Evolutionary conservation across 108 stramenopile genomes (phyloP).

Genomic region (Nitzschia palea): DNA sequence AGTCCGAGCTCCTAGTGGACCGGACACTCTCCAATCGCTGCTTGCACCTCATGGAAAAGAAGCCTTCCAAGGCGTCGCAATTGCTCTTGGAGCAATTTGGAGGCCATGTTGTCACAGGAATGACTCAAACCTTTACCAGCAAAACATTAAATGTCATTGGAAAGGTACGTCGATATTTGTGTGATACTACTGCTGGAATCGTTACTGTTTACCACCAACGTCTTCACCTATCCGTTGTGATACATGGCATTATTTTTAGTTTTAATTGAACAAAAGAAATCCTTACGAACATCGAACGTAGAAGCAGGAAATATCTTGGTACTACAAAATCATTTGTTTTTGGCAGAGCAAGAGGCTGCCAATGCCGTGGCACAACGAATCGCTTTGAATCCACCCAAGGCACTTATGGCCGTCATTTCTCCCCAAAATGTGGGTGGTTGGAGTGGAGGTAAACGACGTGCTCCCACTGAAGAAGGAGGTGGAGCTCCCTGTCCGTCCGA

Average conservation of each 20-base stretch:
- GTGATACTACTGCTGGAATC: neutral
- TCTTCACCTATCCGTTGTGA: neutral
- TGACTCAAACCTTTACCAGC: neutral
- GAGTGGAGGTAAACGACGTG: conserved; percentile 59
- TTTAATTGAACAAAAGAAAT: conserved; percentile 43
- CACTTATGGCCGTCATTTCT: conserved; percentile 83
- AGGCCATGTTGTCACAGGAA: conserved; percentile 22
- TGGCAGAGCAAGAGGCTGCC: conserved; percentile 72
- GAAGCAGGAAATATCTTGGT: conserved; percentile 27
- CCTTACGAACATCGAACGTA: neutral
- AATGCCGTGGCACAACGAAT: conserved; percentile 56
- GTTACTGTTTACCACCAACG: neutral
- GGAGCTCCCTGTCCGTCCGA: conserved; percentile 88
- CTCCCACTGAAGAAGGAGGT: conserved; percentile 70
- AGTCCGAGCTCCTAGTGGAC: conserved; percentile 30
- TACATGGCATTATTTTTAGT: conserved; percentile 6
- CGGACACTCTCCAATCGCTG: neutral
- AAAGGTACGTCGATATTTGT: conserved; percentile 14
- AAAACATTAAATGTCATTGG: conserved; percentile 30
- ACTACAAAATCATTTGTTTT: conserved; percentile 48
- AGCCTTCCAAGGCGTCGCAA: conserved; percentile 10
- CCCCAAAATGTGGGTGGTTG: conserved; percentile 53
- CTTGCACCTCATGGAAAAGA: neutral
- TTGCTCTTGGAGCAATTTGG: conserved; percentile 41
- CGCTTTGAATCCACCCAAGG: conserved; percentile 75